Evolutionary conservation across 306 rosid genomes (phyloP), one percentile per base, ranked within the genome.

Genomic region (Castanospermum australe): DNA sequence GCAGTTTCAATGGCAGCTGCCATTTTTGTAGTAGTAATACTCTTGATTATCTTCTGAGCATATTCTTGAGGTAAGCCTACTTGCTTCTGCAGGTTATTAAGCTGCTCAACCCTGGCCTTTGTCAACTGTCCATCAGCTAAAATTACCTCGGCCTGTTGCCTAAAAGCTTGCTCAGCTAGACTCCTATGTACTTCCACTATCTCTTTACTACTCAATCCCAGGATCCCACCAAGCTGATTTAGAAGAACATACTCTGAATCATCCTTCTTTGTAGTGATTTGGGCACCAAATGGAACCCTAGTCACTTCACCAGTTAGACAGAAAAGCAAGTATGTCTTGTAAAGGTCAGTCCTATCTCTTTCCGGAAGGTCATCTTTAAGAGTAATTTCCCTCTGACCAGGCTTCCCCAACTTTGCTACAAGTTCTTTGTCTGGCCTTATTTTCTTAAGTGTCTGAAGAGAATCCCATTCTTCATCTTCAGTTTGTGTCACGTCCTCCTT

Each of bases 71-170:
- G 90, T 78, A 95, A 89, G 50, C 99, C 99, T 51, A 91, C 95
- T 85, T 95, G 87, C 88, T 89, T 89, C 92, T 91, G 97, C 83
- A 95, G 66, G 66, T 83, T 86, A 76, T 76, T 85, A 68, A 95
- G 99, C 82, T 93, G 96, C 77, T 95, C 98, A 62, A 91, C 86
- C 78, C 93, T 86, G 84, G 93, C 92, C 70, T 95, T 93, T 48
- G 98, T 88, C 86, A 95, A 84, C 85, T 91, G 99, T 64, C 99
- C 98, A 78, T 93, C 99, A 28, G 99, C 99, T 80, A 95, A 86
- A 86, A 95, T 93, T 44, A 95, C 94, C 88, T 93, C 97, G 13
- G 96, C 97, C 70, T 93, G 96, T 83, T 93, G 93, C 93, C 91
- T 88, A 86, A 95, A 95, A 73, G 92, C 97, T 90, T 91, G 93